Conservation (phyloP, 805 yeast species). For the Hanseniaspora meyeri region DNA sequence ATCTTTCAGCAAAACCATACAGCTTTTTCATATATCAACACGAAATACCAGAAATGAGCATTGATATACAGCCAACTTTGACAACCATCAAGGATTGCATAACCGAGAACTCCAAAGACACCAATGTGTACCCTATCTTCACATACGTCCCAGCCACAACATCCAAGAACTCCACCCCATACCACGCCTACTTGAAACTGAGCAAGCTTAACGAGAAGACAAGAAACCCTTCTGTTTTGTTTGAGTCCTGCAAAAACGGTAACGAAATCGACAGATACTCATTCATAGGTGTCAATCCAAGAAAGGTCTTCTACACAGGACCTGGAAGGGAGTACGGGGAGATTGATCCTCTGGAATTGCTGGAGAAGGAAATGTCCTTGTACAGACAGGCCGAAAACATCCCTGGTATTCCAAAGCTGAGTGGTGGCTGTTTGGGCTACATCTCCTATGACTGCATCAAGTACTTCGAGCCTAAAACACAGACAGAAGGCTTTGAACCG, state of each 20-base stretch:
- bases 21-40: too few relatives aligned
- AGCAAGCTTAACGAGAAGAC: conserved; percentile 46
- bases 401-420: conserved; percentile 69
- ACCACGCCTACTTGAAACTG: conserved; percentile 75
- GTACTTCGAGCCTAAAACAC: conserved; percentile 89
- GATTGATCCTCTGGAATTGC: conserved; percentile 63
- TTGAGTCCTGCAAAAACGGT: conserved; percentile 83
- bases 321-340: conserved; percentile 32
- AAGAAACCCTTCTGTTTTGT: conserved; percentile 59
- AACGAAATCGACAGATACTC: conserved; percentile 84
- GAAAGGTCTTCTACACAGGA: conserved; percentile 73
- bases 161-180: conserved; percentile 50
- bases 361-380: conserved; percentile 60
- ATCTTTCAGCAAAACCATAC: too few relatives aligned
- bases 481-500: conserved; percentile 38
- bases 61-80: conserved; percentile 40
- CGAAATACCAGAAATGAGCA: background rate
- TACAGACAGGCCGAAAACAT: conserved; percentile 54
- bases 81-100: conserved; percentile 35
- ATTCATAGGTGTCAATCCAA: conserved; percentile 78
- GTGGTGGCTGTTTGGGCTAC: conserved; percentile 96
- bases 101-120: conserved; percentile 30
- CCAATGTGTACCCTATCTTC: conserved; percentile 73
- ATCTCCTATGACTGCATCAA: conserved; percentile 92
- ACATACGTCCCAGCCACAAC: conserved; percentile 62